Percentiles rank a stretch among this genome's conserved stretches.
These are phyloP conservation scores for Fagopyrum tataricum DNA, from an alignment of 148 eudicot genomes.

Conservation along the genomic window DNA sequence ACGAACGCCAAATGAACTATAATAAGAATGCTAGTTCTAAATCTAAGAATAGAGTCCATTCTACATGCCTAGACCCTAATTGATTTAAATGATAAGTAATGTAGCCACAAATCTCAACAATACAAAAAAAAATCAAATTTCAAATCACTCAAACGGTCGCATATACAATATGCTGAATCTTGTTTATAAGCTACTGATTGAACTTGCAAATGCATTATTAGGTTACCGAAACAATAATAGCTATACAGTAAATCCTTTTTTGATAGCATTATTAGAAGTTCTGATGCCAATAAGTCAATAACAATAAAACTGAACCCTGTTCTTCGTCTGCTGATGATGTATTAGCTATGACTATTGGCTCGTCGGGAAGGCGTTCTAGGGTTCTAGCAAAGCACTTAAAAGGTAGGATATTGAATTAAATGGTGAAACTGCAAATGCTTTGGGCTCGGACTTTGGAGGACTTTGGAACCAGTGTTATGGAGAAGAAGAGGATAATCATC, in stretches of 20 bases:
- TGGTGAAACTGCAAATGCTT: slow-evolving; percentile 8
- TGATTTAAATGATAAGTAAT: too few species aligned
- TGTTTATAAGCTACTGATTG: background rate
- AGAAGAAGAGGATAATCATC: slow-evolving; percentile 17
- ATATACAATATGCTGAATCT: background rate
- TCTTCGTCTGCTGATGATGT: background rate
- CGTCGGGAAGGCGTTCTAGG: background rate
- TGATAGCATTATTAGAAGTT: slow-evolving; percentile 4
- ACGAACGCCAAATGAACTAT: too few species aligned
- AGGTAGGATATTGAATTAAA: background rate
- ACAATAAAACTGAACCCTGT: background rate
- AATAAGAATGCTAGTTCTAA: too few species aligned
- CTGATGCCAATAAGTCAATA: background rate
- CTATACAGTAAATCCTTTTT: background rate
- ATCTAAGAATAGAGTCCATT: too few species aligned
- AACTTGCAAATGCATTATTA: slow-evolving; percentile 1
- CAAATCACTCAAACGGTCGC: background rate
- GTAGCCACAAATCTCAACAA: too few species aligned
- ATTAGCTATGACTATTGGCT: background rate
- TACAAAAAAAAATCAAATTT: too few species aligned
- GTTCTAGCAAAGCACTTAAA: background rate
- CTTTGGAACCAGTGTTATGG: background rate
- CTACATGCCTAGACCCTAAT: too few species aligned
- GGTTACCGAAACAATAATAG: background rate
- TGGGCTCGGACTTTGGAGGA: background rate